Percentiles rank a stretch among this genome's conserved stretches.
phyloP scores from a whole-genome alignment of 2,329 filamentous ascomycete species.

The Mycosphaerelloides madeirae region DNA sequence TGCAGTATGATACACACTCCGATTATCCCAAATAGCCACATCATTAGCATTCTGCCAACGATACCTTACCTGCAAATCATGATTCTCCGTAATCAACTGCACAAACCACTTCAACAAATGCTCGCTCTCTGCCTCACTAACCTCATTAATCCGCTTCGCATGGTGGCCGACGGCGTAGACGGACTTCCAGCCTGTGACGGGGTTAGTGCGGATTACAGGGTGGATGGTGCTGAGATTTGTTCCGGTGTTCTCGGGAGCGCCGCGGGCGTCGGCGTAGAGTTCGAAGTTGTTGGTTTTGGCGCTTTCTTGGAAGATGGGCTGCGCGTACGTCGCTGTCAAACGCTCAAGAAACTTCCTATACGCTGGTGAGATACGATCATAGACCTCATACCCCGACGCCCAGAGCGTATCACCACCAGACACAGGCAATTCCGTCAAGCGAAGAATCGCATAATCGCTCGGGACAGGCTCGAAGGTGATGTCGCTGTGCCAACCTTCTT shows the following conservation, averaged over 20 bases:
- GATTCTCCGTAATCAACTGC: constrained; percentile 47
- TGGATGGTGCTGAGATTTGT: constrained; percentile 28
- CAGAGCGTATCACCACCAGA: constrained; percentile 56
- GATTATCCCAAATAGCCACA: constrained; percentile 49
- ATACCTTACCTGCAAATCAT: constrained; percentile 65
- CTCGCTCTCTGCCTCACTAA: constrained; percentile 32
- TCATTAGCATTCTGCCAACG: constrained; percentile 58
- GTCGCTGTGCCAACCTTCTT: constrained; percentile 41
- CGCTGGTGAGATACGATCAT: constrained; percentile 56
- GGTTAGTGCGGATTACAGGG: constrained; percentile 56
- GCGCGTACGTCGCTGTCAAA: constrained; percentile 52
- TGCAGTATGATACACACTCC: constrained; percentile 7
- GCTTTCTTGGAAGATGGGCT: constrained; percentile 19
- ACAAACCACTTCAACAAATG: constrained; percentile 23
- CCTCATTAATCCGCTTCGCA: constrained; percentile 49
- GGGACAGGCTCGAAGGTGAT: constrained; percentile 63
- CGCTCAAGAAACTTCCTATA: constrained; percentile 56
- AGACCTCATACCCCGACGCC: constrained; percentile 64
- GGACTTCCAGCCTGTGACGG: constrained; percentile 59
- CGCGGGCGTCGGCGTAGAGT: constrained; percentile 24
- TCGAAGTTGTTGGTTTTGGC: constrained; percentile 32
- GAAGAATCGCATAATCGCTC: constrained; percentile 59
- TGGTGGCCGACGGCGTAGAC: constrained; percentile 47
- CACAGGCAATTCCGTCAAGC: constrained; percentile 52
- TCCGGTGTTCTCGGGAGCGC: constrained; percentile 19